Evolutionary conservation across 345 rosid genomes (phyloP).

Genomic region (Litchi chinensis): DNA sequence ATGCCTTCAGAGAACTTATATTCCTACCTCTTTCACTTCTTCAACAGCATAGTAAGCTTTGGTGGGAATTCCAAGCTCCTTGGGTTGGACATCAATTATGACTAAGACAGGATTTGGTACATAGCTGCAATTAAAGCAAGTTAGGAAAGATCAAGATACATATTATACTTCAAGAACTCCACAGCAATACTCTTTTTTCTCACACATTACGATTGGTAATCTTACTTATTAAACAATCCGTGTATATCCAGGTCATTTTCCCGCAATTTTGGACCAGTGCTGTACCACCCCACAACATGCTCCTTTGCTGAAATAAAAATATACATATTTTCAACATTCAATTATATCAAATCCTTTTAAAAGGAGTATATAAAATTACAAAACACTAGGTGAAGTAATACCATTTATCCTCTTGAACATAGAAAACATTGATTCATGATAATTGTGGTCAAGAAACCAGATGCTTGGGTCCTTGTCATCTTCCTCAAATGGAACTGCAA

Average conservation of each 20-base stretch:
- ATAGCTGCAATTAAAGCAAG: constrained; percentile 46
- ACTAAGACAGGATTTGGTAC: constrained; percentile 71
- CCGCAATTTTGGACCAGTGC: constrained; percentile 85
- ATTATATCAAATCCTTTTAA: constrained; percentile 6
- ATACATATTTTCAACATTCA: not conserved
- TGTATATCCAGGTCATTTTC: constrained; percentile 92
- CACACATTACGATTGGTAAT: not conserved
- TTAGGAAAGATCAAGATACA: constrained; percentile 2
- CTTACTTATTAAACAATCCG: constrained; percentile 64
- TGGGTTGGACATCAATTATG: constrained; percentile 66
- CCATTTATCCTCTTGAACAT: constrained; percentile 97
- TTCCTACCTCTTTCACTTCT: constrained; percentile 79
- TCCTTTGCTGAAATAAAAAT: constrained; percentile 66
- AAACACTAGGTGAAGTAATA: constrained; percentile 17
- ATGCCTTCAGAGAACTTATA: constrained; percentile 1
- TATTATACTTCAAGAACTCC: not conserved
- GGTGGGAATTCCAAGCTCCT: constrained; percentile 62
- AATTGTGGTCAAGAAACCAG: constrained; percentile 93
- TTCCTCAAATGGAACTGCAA: constrained; percentile 88
- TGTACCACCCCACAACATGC: constrained; percentile 96
- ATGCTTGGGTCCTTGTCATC: constrained; percentile 83
- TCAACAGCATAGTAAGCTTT: constrained; percentile 57
- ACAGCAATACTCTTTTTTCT: not conserved
- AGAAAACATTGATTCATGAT: constrained; percentile 86
- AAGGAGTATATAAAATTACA: not conserved